Evolutionary conservation across 2,329 filamentous ascomycete species (phyloP).

Genomic region (Aspergillus alliaceus): DNA sequence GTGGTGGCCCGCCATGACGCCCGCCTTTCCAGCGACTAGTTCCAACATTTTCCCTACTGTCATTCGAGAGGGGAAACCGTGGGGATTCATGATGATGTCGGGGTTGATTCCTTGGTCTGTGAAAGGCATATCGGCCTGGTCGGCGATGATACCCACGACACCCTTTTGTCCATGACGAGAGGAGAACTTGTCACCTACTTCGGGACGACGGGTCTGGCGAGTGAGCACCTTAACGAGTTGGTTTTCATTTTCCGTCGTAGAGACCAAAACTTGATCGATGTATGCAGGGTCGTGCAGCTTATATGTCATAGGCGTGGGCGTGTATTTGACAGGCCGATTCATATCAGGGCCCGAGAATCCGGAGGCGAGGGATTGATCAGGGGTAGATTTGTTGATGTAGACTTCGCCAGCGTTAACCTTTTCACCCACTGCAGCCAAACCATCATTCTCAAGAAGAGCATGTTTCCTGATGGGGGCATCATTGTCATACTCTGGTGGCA

Average conservation of each 20-base stretch:
- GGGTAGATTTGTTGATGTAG: slow-evolving; percentile 87
- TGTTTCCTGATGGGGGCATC: slow-evolving; percentile 66
- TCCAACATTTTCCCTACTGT: slow-evolving; percentile 98
- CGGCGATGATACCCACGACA: slow-evolving; percentile 93
- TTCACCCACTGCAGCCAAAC: slow-evolving; percentile 82
- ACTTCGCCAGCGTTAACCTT: slow-evolving; percentile 76
- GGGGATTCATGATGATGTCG: slow-evolving; percentile 99
- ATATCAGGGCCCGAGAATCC: slow-evolving; percentile 62
- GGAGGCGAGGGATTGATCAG: slow-evolving; percentile 72
- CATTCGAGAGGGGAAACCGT: slow-evolving; percentile 99
- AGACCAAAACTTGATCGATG: slow-evolving; percentile 95
- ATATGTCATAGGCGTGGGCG: slow-evolving; percentile 62
- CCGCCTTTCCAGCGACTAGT: slow-evolving; percentile 90
- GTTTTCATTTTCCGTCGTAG: slow-evolving; percentile 81
- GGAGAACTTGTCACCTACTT: slow-evolving; percentile 97
- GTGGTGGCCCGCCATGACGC: slow-evolving; percentile 77
- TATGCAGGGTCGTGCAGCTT: slow-evolving; percentile 81
- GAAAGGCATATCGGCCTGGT: slow-evolving; percentile 97
- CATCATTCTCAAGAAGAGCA: slow-evolving; percentile 76
- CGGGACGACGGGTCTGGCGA: slow-evolving; percentile 89
- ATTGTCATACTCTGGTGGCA: slow-evolving; percentile 64
- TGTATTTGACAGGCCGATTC: slow-evolving; percentile 46
- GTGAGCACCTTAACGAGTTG: slow-evolving; percentile 92
- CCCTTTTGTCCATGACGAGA: slow-evolving; percentile 98
- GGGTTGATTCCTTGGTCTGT: slow-evolving; percentile 86